Evolutionary conservation across 179 eudicot species (phyloP).

Genomic region (Silene vulgaris): DNA sequence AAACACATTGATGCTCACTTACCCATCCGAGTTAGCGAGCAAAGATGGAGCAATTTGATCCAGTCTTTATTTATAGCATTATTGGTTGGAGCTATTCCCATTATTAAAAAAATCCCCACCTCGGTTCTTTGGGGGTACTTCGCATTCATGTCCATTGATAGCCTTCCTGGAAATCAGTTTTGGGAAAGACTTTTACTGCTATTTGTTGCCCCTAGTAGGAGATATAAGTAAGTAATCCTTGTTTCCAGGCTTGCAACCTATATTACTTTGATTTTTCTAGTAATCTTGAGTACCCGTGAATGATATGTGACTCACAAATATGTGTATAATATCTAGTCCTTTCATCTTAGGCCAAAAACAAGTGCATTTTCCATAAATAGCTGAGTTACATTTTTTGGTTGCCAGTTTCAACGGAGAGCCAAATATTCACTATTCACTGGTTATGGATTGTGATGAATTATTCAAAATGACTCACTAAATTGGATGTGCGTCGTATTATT

Average conservation of each 20-base stretch:
- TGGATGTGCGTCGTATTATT: no score
- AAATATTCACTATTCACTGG: no score
- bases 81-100: slow-evolving; percentile 52
- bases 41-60: slow-evolving; percentile 71
- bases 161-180: slow-evolving; percentile 92
- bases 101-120: slow-evolving; percentile 73
- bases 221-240: slow-evolving; percentile 61
- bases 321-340: no score
- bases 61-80: slow-evolving; percentile 63
- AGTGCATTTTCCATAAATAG: no score
- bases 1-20: slow-evolving; percentile 63
- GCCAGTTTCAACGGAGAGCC: neutral
- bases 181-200: slow-evolving; percentile 77
- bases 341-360: no score
- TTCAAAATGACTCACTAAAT: no score
- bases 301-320: no score
- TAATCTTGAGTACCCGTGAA: neutral
- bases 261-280: neutral
- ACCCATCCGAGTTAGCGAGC: slow-evolving; percentile 86
- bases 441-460: no score
- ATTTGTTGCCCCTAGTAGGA: slow-evolving; percentile 52
- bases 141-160: slow-evolving; percentile 90
- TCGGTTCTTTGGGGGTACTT: slow-evolving; percentile 96
- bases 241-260: neutral
- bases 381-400: no score